Evolutionary conservation across 306 rosid species (phyloP).

Genomic region (Hippophae tibetana): DNA sequence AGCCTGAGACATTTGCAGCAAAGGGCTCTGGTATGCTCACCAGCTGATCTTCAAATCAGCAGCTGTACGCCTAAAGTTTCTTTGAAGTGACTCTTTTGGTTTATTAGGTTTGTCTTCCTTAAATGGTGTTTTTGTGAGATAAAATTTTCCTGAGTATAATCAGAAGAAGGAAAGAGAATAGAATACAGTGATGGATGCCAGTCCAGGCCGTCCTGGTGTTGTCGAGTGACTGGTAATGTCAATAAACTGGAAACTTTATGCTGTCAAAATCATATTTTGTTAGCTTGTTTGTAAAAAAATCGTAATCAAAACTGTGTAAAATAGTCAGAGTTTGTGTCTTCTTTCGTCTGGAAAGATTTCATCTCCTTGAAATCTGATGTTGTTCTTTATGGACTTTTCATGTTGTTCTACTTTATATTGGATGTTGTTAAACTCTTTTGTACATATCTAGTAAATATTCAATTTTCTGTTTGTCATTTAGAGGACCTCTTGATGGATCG

Average conservation of each 20-base stretch:
- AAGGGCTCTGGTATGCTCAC: conserved; percentile 89
- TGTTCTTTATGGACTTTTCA: background rate
- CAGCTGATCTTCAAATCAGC: conserved; percentile 64
- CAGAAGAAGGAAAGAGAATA: conserved; percentile 2
- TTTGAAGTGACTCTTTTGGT: conserved; percentile 18
- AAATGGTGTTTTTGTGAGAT: conserved; percentile 36
- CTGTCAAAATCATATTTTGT: conserved; percentile 25
- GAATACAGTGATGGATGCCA: conserved; percentile 44
- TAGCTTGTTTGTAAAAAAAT: conserved; percentile 44
- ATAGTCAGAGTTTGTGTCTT: conserved; percentile 18
- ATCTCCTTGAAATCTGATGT: background rate
- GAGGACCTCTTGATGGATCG: too few species aligned
- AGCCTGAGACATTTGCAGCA: conserved; percentile 88
- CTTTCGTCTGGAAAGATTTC: background rate
- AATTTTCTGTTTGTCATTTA: too few species aligned
- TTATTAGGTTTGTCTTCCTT: conserved; percentile 10
- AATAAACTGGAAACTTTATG: conserved; percentile 39
- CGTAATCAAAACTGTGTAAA: conserved; percentile 23
- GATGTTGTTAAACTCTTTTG: background rate
- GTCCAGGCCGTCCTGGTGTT: conserved; percentile 77
- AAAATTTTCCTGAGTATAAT: conserved; percentile 23
- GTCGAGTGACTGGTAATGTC: conserved; percentile 86
- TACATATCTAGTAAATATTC: too few species aligned
- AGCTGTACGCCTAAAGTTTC: conserved; percentile 71
- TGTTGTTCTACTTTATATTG: too few species aligned